phyloP scores from a whole-genome alignment of 306 rosid genomes.

The Canavalia ensiformis region DNA sequence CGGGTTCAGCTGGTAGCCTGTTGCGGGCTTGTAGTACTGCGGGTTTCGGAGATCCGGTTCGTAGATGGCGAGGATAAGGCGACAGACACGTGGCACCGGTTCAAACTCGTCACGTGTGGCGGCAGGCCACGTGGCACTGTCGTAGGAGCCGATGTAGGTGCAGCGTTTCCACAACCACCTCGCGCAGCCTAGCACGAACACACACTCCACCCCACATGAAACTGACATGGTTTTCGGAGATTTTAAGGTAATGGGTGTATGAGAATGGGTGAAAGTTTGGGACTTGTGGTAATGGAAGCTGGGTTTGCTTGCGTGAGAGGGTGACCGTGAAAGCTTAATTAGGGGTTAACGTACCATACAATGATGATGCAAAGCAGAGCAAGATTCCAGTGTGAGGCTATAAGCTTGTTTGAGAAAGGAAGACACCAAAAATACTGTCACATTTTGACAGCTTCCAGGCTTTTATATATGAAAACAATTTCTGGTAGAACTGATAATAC shows the following conservation, averaged over 20 bases:
- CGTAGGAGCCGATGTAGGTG: conserved; percentile 84
- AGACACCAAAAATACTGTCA: neutral
- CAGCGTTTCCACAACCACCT: conserved; percentile 98
- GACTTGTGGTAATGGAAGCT: neutral
- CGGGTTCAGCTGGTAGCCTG: conserved; percentile 72
- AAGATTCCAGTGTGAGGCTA: conserved; percentile 23
- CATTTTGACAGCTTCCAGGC: neutral
- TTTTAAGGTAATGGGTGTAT: conserved; percentile 18
- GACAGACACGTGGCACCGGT: conserved; percentile 79
- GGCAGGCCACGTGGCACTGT: conserved; percentile 78
- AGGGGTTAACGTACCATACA: neutral
- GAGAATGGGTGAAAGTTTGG: neutral
- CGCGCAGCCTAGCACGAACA: conserved; percentile 71
- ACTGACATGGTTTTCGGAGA: conserved; percentile 63
- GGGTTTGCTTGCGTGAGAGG: neutral
- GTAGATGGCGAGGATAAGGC: conserved; percentile 84
- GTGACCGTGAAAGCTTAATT: conserved; percentile 17
- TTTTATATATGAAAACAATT: too few species aligned
- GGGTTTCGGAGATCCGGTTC: conserved; percentile 78
- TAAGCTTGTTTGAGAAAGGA: conserved; percentile 4
- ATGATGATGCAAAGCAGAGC: too few species aligned
- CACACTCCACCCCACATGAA: conserved; percentile 81
- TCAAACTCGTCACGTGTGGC: conserved; percentile 80
- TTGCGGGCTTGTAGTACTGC: conserved; percentile 51
- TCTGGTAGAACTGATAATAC: too few species aligned